Evolutionary conservation across 1,284 basidiomycete species (phyloP).

Genomic region (Fomitopsis palustris): DNA sequence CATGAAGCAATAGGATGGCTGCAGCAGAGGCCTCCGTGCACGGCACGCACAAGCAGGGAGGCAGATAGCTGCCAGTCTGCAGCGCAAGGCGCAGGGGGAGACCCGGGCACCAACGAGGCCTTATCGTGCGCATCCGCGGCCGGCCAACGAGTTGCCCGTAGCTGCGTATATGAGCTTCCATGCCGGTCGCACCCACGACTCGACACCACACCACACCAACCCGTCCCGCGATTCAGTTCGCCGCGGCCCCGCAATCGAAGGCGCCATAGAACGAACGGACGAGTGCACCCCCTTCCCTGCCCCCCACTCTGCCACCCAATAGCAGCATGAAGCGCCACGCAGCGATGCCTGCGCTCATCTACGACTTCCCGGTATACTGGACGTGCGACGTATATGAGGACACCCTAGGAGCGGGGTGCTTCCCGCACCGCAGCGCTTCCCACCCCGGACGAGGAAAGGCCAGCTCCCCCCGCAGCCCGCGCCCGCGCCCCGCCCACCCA

Average conservation of each 20-base stretch:
- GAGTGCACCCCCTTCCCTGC: no score
- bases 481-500: neutral
- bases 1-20: neutral
- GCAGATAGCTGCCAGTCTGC: constrained; percentile 15
- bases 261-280: neutral
- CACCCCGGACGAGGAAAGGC: neutral
- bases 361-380: neutral
- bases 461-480: neutral
- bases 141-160: neutral
- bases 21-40: constrained; percentile 18
- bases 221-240: neutral
- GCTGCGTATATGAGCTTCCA: constrained; percentile 1
- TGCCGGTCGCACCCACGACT: neutral
- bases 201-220: neutral
- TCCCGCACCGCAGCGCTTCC: neutral
- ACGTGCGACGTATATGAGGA: neutral
- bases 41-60: constrained; percentile 29
- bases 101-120: neutral
- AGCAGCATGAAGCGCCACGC: neutral
- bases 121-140: constrained; percentile 9
- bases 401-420: neutral
- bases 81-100: neutral
- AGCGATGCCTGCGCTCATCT: neutral
- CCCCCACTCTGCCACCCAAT: neutral
- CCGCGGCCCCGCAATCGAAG: neutral